Evolutionary conservation across 2,329 filamentous ascomycete genomes (phyloP).

Genomic region (Diplodia sapinea): DNA sequence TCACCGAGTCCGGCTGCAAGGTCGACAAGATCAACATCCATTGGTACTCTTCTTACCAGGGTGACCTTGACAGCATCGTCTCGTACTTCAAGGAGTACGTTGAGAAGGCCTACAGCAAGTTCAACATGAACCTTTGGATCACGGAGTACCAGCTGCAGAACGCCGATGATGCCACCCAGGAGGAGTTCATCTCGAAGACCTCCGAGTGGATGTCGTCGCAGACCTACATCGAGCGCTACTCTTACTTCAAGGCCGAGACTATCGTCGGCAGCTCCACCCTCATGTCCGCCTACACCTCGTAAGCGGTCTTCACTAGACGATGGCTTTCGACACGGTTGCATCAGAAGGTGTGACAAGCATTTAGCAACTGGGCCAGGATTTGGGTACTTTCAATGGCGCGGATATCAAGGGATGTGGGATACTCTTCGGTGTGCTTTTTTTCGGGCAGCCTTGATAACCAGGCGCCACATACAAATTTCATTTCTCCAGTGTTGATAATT

Average conservation of each 20-base stretch:
- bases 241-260: conserved; percentile 42
- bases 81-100: conserved; percentile 63
- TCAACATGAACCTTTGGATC: conserved; percentile 60
- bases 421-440: conserved; percentile 26
- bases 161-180: conserved; percentile 49
- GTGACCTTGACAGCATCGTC: conserved; percentile 47
- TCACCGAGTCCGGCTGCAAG: conserved; percentile 55
- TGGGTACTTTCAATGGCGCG: conserved; percentile 21
- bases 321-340: conserved; percentile 14
- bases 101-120: conserved; percentile 47
- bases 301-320: conserved; percentile 4
- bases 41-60: conserved; percentile 61
- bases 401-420: conserved; percentile 24
- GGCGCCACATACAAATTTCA: conserved; percentile 24
- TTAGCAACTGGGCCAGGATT: conserved; percentile 15
- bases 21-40: conserved; percentile 68
- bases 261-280: conserved; percentile 26
- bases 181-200: conserved; percentile 58
- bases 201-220: conserved; percentile 53
- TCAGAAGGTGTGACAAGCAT: conserved; percentile 14
- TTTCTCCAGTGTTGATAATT: conserved; percentile 26
- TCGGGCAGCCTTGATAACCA: background rate
- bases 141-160: conserved; percentile 67
- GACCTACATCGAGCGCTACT: conserved; percentile 49
- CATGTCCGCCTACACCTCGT: conserved; percentile 26